Evolutionary conservation across 2,329 filamentous ascomycete genomes (phyloP).

Genomic region (Coleophoma crateriformis): DNA sequence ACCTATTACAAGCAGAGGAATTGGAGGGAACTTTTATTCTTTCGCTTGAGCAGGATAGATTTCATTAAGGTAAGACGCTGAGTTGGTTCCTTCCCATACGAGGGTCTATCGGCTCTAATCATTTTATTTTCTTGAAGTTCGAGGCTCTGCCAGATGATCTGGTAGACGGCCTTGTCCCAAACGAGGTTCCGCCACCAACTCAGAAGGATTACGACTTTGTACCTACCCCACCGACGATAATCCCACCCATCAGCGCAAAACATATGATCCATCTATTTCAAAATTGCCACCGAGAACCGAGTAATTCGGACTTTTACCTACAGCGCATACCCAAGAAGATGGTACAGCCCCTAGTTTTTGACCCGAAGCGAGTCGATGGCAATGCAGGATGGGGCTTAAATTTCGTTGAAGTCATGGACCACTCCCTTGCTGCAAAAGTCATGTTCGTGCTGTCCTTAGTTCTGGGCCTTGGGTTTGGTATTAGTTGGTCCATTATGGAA

Average conservation of each 20-base stretch:
- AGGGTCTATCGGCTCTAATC: background rate
- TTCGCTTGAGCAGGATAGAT: slow-evolving; percentile 4
- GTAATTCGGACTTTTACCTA: slow-evolving; percentile 1
- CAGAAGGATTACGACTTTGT: slow-evolving; percentile 9
- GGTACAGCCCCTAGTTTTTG: slow-evolving; percentile 1
- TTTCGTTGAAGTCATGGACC: slow-evolving; percentile 4
- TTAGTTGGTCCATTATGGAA: slow-evolving; percentile 2
- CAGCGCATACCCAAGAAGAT: slow-evolving; percentile 4
- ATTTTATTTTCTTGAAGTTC: background rate
- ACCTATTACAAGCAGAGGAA: slow-evolving; percentile 1
- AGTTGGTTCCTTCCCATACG: background rate
- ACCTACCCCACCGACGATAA: slow-evolving; percentile 5
- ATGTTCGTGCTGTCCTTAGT: slow-evolving; percentile 2
- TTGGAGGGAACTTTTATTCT: slow-evolving; percentile 1
- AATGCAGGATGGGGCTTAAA: slow-evolving; percentile 3
- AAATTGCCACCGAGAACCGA: background rate
- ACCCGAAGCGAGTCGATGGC: background rate
- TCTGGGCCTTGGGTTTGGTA: slow-evolving; percentile 1
- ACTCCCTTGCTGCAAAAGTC: slow-evolving; percentile 2
- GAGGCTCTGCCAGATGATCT: slow-evolving; percentile 5
- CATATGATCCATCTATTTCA: slow-evolving; percentile 8
- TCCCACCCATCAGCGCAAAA: slow-evolving; percentile 2
- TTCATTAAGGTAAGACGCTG: slow-evolving; percentile 1
- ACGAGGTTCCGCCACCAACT: slow-evolving; percentile 4
- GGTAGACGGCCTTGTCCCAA: slow-evolving; percentile 5